A percentile compares a stretch with the other conserved stretches of the same genome.
These are phyloP conservation scores for Populus davidiana DNA, from an alignment of 345 rosid genomes.

Conservation along the genomic window DNA sequence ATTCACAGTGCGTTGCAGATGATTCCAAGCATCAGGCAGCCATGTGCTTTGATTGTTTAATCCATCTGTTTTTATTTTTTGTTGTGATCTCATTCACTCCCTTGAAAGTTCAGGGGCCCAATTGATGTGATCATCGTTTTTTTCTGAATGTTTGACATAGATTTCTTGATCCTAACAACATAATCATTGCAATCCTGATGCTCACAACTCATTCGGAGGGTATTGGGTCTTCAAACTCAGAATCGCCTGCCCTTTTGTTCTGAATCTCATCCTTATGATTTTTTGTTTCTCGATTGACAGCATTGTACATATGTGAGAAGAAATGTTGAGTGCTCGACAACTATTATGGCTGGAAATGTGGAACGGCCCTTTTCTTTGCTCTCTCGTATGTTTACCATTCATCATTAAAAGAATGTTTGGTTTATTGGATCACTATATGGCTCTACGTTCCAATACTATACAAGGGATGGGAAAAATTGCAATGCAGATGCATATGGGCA, in stretches of 20 bases:
- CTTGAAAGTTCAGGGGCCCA: not conserved
- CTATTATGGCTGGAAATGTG: not conserved
- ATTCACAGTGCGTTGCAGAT: not conserved
- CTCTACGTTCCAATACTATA: not conserved
- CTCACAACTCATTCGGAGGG: not conserved
- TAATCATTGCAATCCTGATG: not conserved
- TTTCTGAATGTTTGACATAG: not conserved
- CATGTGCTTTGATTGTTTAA: not conserved
- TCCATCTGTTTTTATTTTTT: not conserved
- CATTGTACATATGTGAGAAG: not conserved
- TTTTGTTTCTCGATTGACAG: not conserved
- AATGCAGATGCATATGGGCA: not conserved
- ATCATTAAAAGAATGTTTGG: not conserved
- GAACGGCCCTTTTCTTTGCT: not conserved
- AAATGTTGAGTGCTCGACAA: not conserved
- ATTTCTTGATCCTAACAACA: not conserved
- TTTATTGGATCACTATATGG: not conserved
- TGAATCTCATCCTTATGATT: not conserved
- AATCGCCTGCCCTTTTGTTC: too few relatives aligned
- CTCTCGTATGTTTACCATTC: not conserved
- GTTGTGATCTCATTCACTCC: not conserved
- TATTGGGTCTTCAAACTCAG: not conserved
- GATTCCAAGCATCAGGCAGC: not conserved
- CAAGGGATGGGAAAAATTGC: not conserved
- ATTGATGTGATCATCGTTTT: not conserved